Evolutionary conservation across 176 grass and related monocot species (phyloP).

Genomic region (Olyra latifolia): DNA sequence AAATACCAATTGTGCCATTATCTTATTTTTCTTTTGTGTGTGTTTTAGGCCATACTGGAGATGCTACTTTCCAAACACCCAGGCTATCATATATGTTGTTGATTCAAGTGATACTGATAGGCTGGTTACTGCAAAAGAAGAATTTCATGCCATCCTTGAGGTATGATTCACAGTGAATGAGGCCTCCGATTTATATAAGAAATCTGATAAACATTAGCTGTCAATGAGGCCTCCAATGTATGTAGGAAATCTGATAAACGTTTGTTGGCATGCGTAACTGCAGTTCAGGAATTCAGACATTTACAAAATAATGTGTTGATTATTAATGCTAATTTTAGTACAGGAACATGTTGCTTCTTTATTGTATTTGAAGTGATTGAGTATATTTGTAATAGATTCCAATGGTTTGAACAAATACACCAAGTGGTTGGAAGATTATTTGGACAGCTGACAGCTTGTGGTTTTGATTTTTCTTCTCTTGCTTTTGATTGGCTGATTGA

Average conservation of each 20-base stretch:
- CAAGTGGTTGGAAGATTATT: not conserved
- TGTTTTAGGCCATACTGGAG: slow-evolving; percentile 88
- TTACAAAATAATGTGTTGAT: not conserved
- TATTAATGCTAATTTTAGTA: slow-evolving; percentile 12
- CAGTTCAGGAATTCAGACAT: not conserved
- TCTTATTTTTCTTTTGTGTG: slow-evolving; percentile 18
- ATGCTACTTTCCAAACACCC: slow-evolving; percentile 99
- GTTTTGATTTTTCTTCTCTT: not conserved
- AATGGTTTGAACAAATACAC: not conserved
- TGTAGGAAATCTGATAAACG: not conserved
- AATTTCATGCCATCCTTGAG: slow-evolving; percentile 98
- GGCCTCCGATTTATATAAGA: not conserved
- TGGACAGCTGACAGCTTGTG: not conserved
- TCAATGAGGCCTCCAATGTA: not conserved
- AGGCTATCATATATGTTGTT: slow-evolving; percentile 99
- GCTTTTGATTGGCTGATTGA: not conserved
- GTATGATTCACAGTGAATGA: slow-evolving; percentile 33
- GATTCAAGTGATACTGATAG: slow-evolving; percentile 99
- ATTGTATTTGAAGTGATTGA: not conserved
- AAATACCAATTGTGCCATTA: not conserved
- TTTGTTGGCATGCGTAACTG: slow-evolving; percentile 15
- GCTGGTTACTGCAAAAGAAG: slow-evolving; percentile 93
- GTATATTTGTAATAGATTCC: not conserved
- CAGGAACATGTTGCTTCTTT: not conserved
- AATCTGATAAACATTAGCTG: slow-evolving; percentile 10